Base-by-base conservation (phyloP, 2,329 filamentous ascomycete genomes). In the Nannizziopsis barbatae region DNA sequence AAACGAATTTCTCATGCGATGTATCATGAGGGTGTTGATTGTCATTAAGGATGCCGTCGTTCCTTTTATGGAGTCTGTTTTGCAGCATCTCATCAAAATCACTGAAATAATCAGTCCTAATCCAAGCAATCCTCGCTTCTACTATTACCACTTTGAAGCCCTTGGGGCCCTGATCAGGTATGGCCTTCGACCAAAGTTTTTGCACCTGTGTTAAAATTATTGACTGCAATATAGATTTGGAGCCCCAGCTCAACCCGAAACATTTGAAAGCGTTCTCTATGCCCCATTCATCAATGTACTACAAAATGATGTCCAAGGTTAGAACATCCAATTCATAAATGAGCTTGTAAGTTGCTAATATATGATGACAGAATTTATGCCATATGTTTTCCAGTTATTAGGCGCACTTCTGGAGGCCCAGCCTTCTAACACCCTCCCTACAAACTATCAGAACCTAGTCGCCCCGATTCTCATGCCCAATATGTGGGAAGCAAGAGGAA, bases 1-100 rank as follows among this genome's bases (percentile, higher is more conserved):
- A 68, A 98, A 98, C 62, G 92, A 98, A 63, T 98, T 96, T 65
- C 67, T 98, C 61, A 96, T 98, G 89, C 86, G 88, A 59, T 98
- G 92, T 60, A 87, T 95, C 49, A 98, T 98, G 92, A 80, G 92
- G 58, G 90, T 98, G 10, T 74, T 98, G 52, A 88, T 98, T 55
- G 89, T 96, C 54, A 84, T 96, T 65, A 86, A 84, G 62, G 89
- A 95, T 42, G 84, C 81, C 22, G 79, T 90, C 11, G 68, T 81
- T 1, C 75, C 81, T 1, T 80, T 92, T 42, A 75, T 83, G 5
- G 86, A 95, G 57, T 77, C 76, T 56, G 79, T 94, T n/a, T 71
- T 96, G 46, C 77, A 79, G 45, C 88, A 93, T 64, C 77, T 98
- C 51, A 80, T 94, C 60, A 83, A 77, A 52, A 95, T 98, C 58